Conservation (phyloP, 805 yeast species). For the Kuraishia cidri region DNA sequence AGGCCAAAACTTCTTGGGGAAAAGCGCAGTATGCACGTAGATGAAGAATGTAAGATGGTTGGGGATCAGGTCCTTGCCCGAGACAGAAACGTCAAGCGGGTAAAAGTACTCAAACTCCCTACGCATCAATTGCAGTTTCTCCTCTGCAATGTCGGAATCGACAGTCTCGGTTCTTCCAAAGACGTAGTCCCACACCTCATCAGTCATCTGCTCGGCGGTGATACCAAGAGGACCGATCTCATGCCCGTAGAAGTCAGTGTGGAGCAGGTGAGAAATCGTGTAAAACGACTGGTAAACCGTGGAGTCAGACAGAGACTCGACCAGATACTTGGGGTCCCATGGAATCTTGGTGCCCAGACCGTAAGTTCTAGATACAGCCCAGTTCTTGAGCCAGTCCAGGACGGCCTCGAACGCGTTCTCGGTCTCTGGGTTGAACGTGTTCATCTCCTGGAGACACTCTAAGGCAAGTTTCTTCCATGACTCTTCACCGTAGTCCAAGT, state of each 20-base stretch:
- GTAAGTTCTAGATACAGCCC: slow-evolving; percentile 97
- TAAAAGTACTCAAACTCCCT: slow-evolving; percentile 96
- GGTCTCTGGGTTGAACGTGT: slow-evolving; percentile 75
- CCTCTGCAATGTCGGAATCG: slow-evolving; percentile 50
- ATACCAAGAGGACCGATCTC: slow-evolving; percentile 66
- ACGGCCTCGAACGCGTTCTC: slow-evolving; percentile 90
- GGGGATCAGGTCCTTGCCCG: slow-evolving; percentile 96
- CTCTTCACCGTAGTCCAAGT: slow-evolving; percentile 93
- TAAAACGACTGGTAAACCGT: slow-evolving; percentile 93
- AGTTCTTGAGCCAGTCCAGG: slow-evolving; percentile 91
- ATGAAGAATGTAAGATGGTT: slow-evolving; percentile 95
- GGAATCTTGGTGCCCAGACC: slow-evolving; percentile 95
- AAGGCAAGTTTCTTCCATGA: slow-evolving; percentile 76
- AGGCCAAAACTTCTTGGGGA: slow-evolving; percentile 92
- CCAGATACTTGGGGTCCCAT: slow-evolving; percentile 91
- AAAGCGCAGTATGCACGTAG: slow-evolving; percentile 86
- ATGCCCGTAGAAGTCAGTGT: slow-evolving; percentile 78
- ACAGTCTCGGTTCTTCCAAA: slow-evolving; percentile 63
- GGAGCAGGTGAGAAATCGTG: slow-evolving; percentile 82
- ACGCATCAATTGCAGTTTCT: slow-evolving; percentile 64
- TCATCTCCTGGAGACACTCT: slow-evolving; percentile 70
- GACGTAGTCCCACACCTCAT: slow-evolving; percentile 87
- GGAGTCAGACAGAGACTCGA: slow-evolving; percentile 93
- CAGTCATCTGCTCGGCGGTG: slow-evolving; percentile 79
- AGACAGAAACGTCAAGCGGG: slow-evolving; percentile 85